Evolutionary conservation across 2,329 filamentous ascomycete species (phyloP).

Genomic region (Talaromyces sp.): DNA sequence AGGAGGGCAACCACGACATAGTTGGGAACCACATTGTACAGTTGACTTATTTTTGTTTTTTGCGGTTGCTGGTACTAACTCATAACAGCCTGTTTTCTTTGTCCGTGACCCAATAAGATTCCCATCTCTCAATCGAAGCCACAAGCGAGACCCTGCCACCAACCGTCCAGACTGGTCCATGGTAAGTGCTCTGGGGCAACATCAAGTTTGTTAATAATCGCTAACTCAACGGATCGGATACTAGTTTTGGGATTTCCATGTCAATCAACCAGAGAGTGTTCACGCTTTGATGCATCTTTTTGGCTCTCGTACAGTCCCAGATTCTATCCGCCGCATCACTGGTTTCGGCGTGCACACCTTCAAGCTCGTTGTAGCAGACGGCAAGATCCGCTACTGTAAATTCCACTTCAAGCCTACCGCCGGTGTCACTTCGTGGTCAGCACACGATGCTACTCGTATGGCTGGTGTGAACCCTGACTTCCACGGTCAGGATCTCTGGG

Average conservation of each 20-base stretch:
- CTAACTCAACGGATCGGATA: conserved; percentile 32
- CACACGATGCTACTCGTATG: conserved; percentile 27
- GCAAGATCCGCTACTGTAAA: conserved; percentile 58
- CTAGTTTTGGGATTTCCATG: conserved; percentile 35
- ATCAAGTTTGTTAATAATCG: conserved; percentile 13
- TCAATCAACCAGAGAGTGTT: conserved; percentile 55
- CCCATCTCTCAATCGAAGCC: conserved; percentile 46
- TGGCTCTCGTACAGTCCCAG: conserved; percentile 59
- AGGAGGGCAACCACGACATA: conserved; percentile 48
- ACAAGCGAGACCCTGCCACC: conserved; percentile 44
- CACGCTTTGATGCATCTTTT: conserved; percentile 59
- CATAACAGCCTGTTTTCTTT: conserved; percentile 43
- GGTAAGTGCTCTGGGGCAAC: conserved; percentile 42
- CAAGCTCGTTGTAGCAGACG: conserved; percentile 51
- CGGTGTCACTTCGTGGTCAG: conserved; percentile 51
- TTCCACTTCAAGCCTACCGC: conserved; percentile 42
- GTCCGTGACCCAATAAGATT: conserved; percentile 46
- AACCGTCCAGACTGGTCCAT: conserved; percentile 46
- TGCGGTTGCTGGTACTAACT: not conserved
- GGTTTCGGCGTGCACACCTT: conserved; percentile 60
- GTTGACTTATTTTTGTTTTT: not conserved
- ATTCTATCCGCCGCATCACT: conserved; percentile 57
- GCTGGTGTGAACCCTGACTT: conserved; percentile 14
- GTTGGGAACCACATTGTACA: conserved; percentile 44
- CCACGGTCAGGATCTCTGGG: conserved; percentile 9